A percentile compares a stretch with the other conserved stretches of the same genome.
Evolutionary conservation across 257 asterid genomes (phyloP).

Genomic region (Solanum infundibuliforme): DNA sequence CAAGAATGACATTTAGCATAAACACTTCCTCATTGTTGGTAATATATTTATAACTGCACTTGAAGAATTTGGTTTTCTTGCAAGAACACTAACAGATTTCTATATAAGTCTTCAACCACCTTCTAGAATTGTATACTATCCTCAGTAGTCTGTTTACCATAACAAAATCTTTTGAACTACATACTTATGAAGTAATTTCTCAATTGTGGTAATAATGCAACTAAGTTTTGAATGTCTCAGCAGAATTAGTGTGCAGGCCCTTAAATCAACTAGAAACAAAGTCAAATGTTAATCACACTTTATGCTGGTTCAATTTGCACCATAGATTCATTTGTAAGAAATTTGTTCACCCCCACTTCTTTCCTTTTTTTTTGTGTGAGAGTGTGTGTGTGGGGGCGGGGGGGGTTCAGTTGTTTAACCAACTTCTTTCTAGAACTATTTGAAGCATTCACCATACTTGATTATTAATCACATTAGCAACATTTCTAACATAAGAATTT

Average conservation of each 20-base stretch:
- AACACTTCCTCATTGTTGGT: not conserved
- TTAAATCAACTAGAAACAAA: not conserved
- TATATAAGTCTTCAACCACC: not conserved
- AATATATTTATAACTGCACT: not conserved
- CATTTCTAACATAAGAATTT: not conserved
- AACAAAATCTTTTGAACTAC: not conserved
- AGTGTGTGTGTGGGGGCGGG: rapidly evolving
- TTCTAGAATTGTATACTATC: not conserved
- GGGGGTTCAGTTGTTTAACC: not conserved
- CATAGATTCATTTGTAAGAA: not conserved
- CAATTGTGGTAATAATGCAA: not conserved
- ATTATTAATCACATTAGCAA: not conserved
- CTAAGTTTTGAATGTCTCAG: not conserved
- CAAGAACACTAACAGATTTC: not conserved
- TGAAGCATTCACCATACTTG: not conserved
- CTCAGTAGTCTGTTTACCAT: not conserved
- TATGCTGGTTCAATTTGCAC: not conserved
- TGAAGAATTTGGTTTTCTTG: not conserved
- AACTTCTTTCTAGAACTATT: not conserved
- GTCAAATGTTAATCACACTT: not conserved
- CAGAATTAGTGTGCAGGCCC: not conserved
- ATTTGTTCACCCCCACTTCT: not conserved
- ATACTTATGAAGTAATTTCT: not conserved
- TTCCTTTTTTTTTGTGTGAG: not conserved
- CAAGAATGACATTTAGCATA: not conserved